phyloP scores from a whole-genome alignment of 2,329 filamentous ascomycete genomes.

The Venturia effusa region DNA sequence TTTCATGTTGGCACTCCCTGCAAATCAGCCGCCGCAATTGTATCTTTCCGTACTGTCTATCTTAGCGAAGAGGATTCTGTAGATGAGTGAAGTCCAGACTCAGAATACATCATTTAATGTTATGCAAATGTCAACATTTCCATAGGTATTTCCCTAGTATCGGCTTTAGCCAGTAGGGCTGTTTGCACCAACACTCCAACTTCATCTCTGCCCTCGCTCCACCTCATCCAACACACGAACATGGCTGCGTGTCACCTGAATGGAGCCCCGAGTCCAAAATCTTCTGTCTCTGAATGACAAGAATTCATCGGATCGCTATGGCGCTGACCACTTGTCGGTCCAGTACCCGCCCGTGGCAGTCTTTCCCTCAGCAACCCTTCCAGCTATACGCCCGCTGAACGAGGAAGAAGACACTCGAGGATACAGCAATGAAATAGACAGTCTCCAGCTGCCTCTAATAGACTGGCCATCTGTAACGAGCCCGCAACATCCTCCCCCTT shows the following conservation, averaged over 20 bases:
- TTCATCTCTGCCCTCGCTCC: neutral
- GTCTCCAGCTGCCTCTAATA: slow-evolving; percentile 5
- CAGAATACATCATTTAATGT: neutral
- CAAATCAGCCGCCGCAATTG: neutral
- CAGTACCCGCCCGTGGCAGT: slow-evolving; percentile 3
- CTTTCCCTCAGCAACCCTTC: slow-evolving; percentile 7
- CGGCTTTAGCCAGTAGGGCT: neutral
- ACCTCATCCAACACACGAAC: neutral
- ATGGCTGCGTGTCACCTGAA: neutral
- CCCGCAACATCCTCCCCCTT: neutral
- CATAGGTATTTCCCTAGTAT: neutral
- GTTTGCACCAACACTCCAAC: neutral
- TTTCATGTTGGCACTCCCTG: neutral
- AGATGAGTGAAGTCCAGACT: neutral
- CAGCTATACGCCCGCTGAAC: slow-evolving; percentile 5
- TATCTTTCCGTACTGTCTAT: neutral
- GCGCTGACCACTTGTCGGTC: neutral
- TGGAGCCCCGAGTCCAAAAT: slow-evolving; percentile 10
- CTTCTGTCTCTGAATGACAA: slow-evolving; percentile 1
- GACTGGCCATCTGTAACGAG: slow-evolving; percentile 7
- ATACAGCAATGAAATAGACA: slow-evolving; percentile 10
- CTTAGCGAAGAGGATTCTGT: too few relatives aligned
- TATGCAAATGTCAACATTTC: neutral
- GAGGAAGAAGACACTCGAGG: slow-evolving; percentile 5
- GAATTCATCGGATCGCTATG: slow-evolving; percentile 2